Evolutionary conservation across 1,139 yeast species (phyloP).

Genomic region (Blastobotrys elegans): DNA sequence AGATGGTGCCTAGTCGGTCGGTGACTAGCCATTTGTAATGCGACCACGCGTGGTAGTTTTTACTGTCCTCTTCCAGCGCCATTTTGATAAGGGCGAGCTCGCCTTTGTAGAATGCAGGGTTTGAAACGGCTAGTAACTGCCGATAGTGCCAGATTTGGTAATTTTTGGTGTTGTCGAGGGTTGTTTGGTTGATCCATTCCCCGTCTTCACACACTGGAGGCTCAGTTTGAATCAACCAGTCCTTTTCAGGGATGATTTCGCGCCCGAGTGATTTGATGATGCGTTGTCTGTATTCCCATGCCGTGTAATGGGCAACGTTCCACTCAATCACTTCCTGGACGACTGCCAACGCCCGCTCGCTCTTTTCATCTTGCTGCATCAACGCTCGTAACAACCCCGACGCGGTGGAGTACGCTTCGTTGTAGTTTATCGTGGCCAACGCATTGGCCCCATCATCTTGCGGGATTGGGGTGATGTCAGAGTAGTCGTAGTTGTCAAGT

Average conservation of each 20-base stretch:
- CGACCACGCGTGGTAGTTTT: conserved; percentile 97
- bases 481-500: conserved; percentile 27
- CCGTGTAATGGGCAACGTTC: conserved; percentile 88
- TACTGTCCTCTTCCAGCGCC: conserved; percentile 73
- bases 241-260: conserved; percentile 28
- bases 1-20: conserved; percentile 35
- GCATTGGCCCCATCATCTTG: conserved; percentile 41
- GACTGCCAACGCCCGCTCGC: conserved; percentile 65
- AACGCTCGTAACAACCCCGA: conserved; percentile 63
- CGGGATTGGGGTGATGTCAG: conserved; percentile 32
- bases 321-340: conserved; percentile 58
- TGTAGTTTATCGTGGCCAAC: conserved; percentile 73
- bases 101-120: conserved; percentile 34
- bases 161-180: conserved; percentile 76
- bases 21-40: conserved; percentile 76
- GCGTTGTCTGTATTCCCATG: conserved; percentile 73
- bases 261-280: conserved; percentile 41
- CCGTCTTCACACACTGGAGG: conserved; percentile 28
- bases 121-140: conserved; percentile 37
- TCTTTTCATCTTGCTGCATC: conserved; percentile 54
- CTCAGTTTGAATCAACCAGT: conserved; percentile 37
- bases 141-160: conserved; percentile 97
- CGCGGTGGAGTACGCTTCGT: conserved; percentile 57
- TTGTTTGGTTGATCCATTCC: conserved; percentile 73
- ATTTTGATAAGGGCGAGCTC: conserved; percentile 61